Percentiles rank a stretch among this genome's conserved stretches.
These are phyloP conservation scores for Vanrija sp. DNA, from an alignment of 1,284 basidiomycete species.

Conservation along the genomic window DNA sequence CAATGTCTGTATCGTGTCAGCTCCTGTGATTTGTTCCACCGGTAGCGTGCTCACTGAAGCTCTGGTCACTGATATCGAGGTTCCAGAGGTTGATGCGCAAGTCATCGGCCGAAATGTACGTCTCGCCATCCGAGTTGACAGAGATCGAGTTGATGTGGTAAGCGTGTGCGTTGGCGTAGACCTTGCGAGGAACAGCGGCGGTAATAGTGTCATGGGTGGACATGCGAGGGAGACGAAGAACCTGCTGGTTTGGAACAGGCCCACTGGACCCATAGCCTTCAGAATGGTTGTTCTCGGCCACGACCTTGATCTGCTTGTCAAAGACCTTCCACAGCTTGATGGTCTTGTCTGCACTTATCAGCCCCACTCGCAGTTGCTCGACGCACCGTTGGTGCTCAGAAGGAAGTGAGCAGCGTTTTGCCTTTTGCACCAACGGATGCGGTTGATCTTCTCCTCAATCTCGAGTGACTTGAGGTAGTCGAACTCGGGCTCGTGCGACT, in stretches of 20 bases:
- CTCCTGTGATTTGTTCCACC: background rate
- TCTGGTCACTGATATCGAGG: slow-evolving; percentile 95
- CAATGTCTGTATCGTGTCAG: slow-evolving; percentile 68
- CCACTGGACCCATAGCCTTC: slow-evolving; percentile 58
- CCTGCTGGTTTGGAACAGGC: slow-evolving; percentile 57
- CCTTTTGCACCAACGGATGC: slow-evolving; percentile 99
- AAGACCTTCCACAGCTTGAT: slow-evolving; percentile 99
- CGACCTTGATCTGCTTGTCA: slow-evolving; percentile 93
- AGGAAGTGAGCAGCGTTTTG: slow-evolving; percentile 98
- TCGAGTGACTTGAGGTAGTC: slow-evolving; percentile 99
- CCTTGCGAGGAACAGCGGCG: slow-evolving; percentile 95
- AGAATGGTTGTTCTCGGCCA: slow-evolving; percentile 92
- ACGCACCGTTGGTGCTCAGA: slow-evolving; percentile 88
- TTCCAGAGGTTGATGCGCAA: slow-evolving; percentile 98
- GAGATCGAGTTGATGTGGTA: slow-evolving; percentile 99
- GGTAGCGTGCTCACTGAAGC: slow-evolving; percentile 75
- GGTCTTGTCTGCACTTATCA: slow-evolving; percentile 76
- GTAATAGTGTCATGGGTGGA: slow-evolving; percentile 95
- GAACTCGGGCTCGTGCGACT: slow-evolving; percentile 99
- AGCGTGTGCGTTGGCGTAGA: slow-evolving; percentile 98
- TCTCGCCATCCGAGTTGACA: slow-evolving; percentile 99
- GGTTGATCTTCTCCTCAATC: slow-evolving; percentile 99
- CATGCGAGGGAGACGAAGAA: slow-evolving; percentile 82
- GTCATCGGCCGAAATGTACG: slow-evolving; percentile 98
- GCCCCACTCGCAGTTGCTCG: background rate